phyloP scores from a whole-genome alignment of 2,329 filamentous ascomycete species.

The Cladophialophora psammophila region DNA sequence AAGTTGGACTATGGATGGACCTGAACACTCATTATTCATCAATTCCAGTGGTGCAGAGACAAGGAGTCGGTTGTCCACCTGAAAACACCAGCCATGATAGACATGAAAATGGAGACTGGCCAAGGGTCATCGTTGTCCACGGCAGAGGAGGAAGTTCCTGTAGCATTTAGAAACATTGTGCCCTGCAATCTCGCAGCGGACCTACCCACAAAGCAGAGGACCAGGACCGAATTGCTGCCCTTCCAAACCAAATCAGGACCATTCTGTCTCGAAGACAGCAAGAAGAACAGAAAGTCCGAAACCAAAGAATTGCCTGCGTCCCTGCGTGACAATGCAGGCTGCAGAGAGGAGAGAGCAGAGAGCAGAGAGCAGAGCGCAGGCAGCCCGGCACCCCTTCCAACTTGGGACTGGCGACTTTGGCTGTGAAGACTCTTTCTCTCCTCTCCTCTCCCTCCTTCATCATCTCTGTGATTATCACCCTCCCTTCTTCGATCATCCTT shows the following conservation, averaged over 20 bases:
- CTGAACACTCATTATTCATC: too few species aligned
- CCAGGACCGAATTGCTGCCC: neutral
- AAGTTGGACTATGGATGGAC: too few species aligned
- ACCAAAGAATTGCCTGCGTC: neutral
- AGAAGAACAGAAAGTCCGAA: constrained; percentile 7
- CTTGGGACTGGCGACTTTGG: constrained; percentile 14
- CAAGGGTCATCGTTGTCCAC: neutral
- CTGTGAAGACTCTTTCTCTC: constrained; percentile 11
- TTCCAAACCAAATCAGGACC: neutral
- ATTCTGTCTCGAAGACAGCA: neutral
- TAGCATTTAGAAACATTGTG: neutral
- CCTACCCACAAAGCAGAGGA: neutral
- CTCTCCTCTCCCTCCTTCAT: constrained; percentile 13
- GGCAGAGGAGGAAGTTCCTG: neutral
- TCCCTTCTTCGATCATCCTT: constrained; percentile 24
- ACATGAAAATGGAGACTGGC: neutral
- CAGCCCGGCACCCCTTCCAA: constrained; percentile 28
- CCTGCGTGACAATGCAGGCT: neutral
- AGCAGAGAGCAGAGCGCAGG: constrained; percentile 18
- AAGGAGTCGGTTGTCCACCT: neutral
- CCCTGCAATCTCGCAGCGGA: neutral
- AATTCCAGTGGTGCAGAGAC: neutral
- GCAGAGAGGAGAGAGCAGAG: neutral
- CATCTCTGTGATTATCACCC: constrained; percentile 25
- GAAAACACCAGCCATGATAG: neutral